These are phyloP conservation scores for Lodderomyces pseudojiufengensis DNA, from an alignment of 1,139 yeast genomes.

Conservation along the genomic window DNA sequence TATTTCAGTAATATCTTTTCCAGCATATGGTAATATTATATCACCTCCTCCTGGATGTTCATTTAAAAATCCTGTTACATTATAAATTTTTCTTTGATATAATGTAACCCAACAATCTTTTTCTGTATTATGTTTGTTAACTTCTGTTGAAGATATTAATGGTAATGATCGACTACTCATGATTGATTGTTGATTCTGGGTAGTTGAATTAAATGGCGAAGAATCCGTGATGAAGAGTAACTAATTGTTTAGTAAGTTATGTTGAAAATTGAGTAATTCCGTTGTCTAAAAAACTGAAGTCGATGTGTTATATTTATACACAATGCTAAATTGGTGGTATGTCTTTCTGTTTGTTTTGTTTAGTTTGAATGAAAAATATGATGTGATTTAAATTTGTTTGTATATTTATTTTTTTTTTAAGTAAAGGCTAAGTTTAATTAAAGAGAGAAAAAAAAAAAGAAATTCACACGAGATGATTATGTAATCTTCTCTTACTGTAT, in stretches of 20 bases:
- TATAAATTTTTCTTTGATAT: constrained; percentile 69
- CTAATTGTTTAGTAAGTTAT: background rate
- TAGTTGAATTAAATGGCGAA: background rate
- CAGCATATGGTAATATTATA: constrained; percentile 69
- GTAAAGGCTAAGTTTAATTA: too few species aligned
- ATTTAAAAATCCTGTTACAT: constrained; percentile 72
- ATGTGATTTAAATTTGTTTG: too few species aligned
- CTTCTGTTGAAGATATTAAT: constrained; percentile 33
- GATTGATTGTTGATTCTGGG: background rate
- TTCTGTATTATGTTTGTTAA: constrained; percentile 48
- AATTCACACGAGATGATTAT: too few species aligned
- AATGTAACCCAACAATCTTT: constrained; percentile 77
- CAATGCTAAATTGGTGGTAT: too few species aligned
- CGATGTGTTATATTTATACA: too few species aligned
- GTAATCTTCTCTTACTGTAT: too few species aligned
- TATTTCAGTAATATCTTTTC: constrained; percentile 76
- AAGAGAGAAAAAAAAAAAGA: too few species aligned
- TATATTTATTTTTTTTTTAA: too few species aligned
- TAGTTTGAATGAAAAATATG: too few species aligned
- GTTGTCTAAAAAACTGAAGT: too few species aligned
- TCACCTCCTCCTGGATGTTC: constrained; percentile 91
- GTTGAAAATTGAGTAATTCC: too few species aligned
- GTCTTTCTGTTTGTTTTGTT: too few species aligned
- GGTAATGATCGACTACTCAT: constrained; percentile 30
- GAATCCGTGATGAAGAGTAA: background rate